Evolutionary conservation across 768 basidiomycete genomes (phyloP).

Genomic region (Rhodocollybia butyracea): DNA sequence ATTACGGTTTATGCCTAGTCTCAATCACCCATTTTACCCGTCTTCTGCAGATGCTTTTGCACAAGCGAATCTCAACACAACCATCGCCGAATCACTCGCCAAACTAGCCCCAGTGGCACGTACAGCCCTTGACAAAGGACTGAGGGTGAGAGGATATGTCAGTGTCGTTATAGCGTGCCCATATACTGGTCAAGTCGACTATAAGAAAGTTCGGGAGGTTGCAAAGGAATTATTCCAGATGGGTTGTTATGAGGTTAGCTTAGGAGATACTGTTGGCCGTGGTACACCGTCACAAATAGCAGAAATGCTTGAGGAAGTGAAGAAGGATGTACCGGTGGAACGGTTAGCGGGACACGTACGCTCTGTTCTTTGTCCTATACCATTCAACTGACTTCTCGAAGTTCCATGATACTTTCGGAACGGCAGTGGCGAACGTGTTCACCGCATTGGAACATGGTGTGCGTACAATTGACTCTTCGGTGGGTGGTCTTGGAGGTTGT

Average conservation of each 20-base stretch:
- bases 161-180: constrained; percentile 85
- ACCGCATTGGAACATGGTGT: constrained; percentile 71
- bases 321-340: constrained; percentile 54
- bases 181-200: constrained; percentile 76
- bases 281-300: constrained; percentile 71
- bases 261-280: constrained; percentile 90
- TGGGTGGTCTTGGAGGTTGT: constrained; percentile 92
- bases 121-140: constrained; percentile 53
- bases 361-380: constrained; percentile 2
- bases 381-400: constrained; percentile 22
- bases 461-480: constrained; percentile 76
- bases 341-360: constrained; percentile 60
- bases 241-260: constrained; percentile 92
- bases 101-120: constrained; percentile 60
- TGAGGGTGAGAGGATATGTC: constrained; percentile 82
- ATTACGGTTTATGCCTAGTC: no score
- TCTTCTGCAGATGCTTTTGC: constrained; percentile 85
- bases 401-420: constrained; percentile 92
- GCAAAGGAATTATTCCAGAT: constrained; percentile 72
- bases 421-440: constrained; percentile 74
- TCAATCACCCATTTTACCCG: no score
- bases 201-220: constrained; percentile 61
- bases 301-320: constrained; percentile 68
- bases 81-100: constrained; percentile 65
- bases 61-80: constrained; percentile 79